phyloP scores from a whole-genome alignment of 495 filamentous ascomycete species.

The Rhizodiscina lignyota region DNA sequence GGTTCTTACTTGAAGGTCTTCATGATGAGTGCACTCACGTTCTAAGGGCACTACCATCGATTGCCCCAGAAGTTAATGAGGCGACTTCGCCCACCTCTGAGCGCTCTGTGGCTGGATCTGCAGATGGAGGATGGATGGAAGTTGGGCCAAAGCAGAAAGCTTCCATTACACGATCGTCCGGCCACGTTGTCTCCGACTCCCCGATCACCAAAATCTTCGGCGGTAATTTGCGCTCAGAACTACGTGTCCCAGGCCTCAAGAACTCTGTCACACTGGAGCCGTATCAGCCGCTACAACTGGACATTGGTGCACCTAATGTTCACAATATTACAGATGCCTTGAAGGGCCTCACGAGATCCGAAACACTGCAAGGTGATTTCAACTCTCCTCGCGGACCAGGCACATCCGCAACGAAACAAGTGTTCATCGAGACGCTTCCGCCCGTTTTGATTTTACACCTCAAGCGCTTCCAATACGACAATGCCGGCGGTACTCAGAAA shows the following conservation, averaged over 20 bases:
- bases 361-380: slow-evolving; percentile 77
- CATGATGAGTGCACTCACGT: slow-evolving; percentile 81
- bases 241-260: slow-evolving; percentile 73
- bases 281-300: slow-evolving; percentile 86
- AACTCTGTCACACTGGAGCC: slow-evolving; percentile 82
- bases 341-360: slow-evolving; percentile 64
- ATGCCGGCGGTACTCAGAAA: slow-evolving; percentile 79
- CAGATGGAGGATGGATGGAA: slow-evolving; percentile 64
- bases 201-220: slow-evolving; percentile 92
- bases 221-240: slow-evolving; percentile 76
- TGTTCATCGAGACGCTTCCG: slow-evolving; percentile 85
- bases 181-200: slow-evolving; percentile 50
- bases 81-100: slow-evolving; percentile 19
- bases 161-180: slow-evolving; percentile 75
- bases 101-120: slow-evolving; percentile 3
- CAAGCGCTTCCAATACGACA: slow-evolving; percentile 94
- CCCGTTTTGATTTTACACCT: slow-evolving; percentile 88
- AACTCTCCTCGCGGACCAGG: slow-evolving; percentile 63
- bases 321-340: slow-evolving; percentile 86
- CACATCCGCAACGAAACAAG: slow-evolving; percentile 71
- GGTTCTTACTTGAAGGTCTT: slow-evolving; percentile 80
- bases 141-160: slow-evolving; percentile 85
- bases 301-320: slow-evolving; percentile 72
- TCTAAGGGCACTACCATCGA: slow-evolving; percentile 28
- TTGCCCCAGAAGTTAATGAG: too few relatives aligned